A percentile compares a stretch with the other conserved stretches of the same genome.
Conservation (phyloP, 2,329 filamentous ascomycete species). For the Stagonosporopsis rhizophila region DNA sequence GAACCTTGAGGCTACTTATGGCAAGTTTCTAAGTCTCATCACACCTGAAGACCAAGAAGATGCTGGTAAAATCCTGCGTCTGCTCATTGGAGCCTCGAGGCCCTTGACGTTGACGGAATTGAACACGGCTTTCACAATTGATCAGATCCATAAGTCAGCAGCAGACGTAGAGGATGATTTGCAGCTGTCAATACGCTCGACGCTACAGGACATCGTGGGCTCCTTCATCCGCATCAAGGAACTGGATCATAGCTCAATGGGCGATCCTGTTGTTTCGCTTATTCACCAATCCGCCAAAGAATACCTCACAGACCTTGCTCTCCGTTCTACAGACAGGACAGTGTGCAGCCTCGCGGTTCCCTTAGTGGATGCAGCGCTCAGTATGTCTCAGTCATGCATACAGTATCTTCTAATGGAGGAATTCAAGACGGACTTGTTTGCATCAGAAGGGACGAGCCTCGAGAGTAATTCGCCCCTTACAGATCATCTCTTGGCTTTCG, state of each 20-base stretch:
- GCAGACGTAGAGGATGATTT: background rate
- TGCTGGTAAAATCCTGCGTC: background rate
- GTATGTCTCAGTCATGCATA: background rate
- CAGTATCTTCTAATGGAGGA: background rate
- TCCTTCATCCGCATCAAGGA: background rate
- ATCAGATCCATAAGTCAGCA: background rate
- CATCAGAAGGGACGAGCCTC: background rate
- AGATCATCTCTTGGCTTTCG: background rate
- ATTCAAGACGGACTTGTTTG: background rate
- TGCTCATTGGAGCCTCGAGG: background rate
- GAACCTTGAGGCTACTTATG: slow-evolving; percentile 1
- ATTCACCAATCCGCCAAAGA: background rate
- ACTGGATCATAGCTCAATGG: background rate
- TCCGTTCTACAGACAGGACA: background rate
- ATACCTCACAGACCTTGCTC: background rate
- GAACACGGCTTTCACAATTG: background rate
- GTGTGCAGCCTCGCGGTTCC: background rate
- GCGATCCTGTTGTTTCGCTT: background rate
- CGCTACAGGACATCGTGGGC: background rate
- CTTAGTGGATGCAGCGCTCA: background rate
- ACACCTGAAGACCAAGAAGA: background rate
- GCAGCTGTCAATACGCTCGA: background rate
- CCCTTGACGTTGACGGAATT: background rate
- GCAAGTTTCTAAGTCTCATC: background rate
- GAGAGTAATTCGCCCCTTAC: background rate